These are phyloP conservation scores for Albatrellus ellisii DNA, from an alignment of 768 basidiomycete genomes.

Conservation along the genomic window DNA sequence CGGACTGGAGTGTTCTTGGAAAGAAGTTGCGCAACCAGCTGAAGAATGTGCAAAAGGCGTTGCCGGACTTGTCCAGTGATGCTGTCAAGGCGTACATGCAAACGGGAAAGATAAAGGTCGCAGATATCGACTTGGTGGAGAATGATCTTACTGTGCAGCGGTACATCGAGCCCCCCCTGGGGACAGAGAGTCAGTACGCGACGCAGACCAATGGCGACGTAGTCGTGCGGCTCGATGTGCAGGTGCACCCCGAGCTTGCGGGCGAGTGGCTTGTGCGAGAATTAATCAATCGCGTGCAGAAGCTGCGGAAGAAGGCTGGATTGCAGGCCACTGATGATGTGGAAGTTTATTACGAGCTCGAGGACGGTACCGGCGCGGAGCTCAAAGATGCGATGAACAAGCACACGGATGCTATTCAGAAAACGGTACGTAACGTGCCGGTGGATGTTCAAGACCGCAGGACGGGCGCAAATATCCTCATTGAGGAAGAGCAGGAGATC, in stretches of 20 bases:
- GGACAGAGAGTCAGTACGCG: conserved; percentile 38
- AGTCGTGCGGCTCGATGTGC: conserved; percentile 84
- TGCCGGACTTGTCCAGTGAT: conserved; percentile 73
- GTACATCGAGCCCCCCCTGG: conserved; percentile 73
- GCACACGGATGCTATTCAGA: conserved; percentile 56
- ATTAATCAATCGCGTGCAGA: conserved; percentile 87
- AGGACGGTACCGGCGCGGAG: conserved; percentile 51
- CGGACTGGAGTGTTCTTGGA: conserved; percentile 93
- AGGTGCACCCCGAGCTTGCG: conserved; percentile 75
- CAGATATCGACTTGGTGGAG: conserved; percentile 76
- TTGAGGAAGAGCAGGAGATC: conserved; percentile 83
- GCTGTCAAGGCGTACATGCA: conserved; percentile 65
- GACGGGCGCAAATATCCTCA: conserved; percentile 37
- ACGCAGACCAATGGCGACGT: conserved; percentile 92
- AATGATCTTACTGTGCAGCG: conserved; percentile 91
- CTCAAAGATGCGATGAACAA: conserved; percentile 49
- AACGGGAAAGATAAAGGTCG: conserved; percentile 70
- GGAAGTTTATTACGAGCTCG: conserved; percentile 74
- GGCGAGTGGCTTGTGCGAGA: conserved; percentile 84
- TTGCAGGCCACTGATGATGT: conserved; percentile 93
- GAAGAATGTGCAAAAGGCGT: conserved; percentile 74
- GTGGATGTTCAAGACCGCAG: conserved; percentile 40
- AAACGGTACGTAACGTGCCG: conserved; percentile 65
- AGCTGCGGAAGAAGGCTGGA: conserved; percentile 89
- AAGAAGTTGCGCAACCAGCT: conserved; percentile 90